phyloP scores from a whole-genome alignment of 345 rosid species.

The Lagerstroemia speciosa region DNA sequence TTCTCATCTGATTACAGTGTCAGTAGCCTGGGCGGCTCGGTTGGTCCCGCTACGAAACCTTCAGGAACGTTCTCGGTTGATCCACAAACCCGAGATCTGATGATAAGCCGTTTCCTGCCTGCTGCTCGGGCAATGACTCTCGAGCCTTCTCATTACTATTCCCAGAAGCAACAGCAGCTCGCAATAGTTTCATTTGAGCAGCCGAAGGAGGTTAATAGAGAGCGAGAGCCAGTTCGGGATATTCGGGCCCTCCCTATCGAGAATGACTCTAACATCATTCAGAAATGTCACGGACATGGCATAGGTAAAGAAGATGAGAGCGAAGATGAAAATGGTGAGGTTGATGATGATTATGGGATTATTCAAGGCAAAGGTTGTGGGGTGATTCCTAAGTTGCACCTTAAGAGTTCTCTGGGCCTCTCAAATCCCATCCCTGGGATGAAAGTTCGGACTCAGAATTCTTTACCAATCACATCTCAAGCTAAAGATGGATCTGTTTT shows the following conservation, averaged over 20 bases:
- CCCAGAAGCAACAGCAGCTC: conserved; percentile 36
- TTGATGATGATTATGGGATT: conserved; percentile 24
- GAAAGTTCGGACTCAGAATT: conserved; percentile 35
- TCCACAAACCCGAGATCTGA: conserved; percentile 55
- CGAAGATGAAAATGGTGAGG: conserved; percentile 32
- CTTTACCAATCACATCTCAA: conserved; percentile 24
- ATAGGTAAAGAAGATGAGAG: conserved; percentile 38
- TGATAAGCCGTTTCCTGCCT: conserved; percentile 86
- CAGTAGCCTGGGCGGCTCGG: conserved; percentile 50
- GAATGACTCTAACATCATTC: conserved; percentile 17
- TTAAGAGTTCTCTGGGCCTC: conserved; percentile 24
- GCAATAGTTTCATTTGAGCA: conserved; percentile 27
- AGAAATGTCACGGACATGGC: conserved; percentile 24
- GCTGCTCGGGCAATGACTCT: conserved; percentile 96
- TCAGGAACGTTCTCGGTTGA: conserved; percentile 43
- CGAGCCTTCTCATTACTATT: conserved; percentile 53
- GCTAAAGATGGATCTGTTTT: conserved; percentile 28
- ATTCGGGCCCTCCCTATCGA: conserved; percentile 22
- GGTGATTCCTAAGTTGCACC: conserved; percentile 29
- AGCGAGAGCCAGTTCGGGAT: conserved; percentile 22
- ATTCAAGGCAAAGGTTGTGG: conserved; percentile 65
- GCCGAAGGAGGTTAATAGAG: conserved; percentile 32
- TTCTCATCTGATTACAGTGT: conserved; percentile 46
- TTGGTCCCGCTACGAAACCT: conserved; percentile 28
- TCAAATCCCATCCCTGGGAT: conserved; percentile 53